Evolutionary conservation across 805 yeast genomes (phyloP).

Genomic region (Metschnikowia dekortorum): DNA sequence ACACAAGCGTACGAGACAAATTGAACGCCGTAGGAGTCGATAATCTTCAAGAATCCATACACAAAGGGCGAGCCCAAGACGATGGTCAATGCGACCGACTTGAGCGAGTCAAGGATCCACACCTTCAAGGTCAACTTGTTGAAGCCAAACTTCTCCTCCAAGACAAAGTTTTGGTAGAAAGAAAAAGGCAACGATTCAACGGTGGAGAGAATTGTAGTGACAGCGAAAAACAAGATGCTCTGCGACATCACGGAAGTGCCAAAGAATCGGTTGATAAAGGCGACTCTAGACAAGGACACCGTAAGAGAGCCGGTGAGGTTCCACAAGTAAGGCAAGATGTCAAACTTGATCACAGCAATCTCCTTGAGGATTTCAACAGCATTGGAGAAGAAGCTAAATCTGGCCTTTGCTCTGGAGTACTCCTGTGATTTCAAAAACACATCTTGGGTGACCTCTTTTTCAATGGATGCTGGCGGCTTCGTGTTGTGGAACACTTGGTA

Average conservation of each 20-base stretch:
- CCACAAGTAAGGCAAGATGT: conserved; percentile 44
- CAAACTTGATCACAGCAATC: conserved; percentile 52
- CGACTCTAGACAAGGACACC: conserved; percentile 39
- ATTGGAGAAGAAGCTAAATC: conserved; percentile 57
- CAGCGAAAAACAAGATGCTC: conserved; percentile 57
- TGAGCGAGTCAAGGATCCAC: conserved; percentile 72
- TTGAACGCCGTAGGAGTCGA: conserved; percentile 71
- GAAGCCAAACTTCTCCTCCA: conserved; percentile 91
- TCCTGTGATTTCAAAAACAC: conserved; percentile 73
- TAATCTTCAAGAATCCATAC: conserved; percentile 73
- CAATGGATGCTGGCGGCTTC: conserved; percentile 63
- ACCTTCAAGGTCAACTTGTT: conserved; percentile 73
- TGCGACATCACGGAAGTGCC: conserved; percentile 62
- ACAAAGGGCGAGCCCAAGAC: conserved; percentile 69
- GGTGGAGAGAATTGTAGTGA: conserved; percentile 49
- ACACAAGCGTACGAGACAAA: conserved; percentile 79
- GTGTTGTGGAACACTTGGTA: conserved; percentile 54
- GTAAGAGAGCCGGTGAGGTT: conserved; percentile 56
- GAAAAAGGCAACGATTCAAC: conserved; percentile 62
- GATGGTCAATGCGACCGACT: conserved; percentile 49
- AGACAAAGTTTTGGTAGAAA: conserved; percentile 75
- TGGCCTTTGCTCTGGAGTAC: conserved; percentile 75
- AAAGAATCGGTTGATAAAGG: conserved; percentile 32
- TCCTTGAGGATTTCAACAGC: conserved; percentile 52
- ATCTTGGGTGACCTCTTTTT: conserved; percentile 62